Evolutionary conservation across 352 stramenopile species (phyloP), one percentile per base, ranked within the genome.

Genomic region (Globisporangium orthogonon): DNA sequence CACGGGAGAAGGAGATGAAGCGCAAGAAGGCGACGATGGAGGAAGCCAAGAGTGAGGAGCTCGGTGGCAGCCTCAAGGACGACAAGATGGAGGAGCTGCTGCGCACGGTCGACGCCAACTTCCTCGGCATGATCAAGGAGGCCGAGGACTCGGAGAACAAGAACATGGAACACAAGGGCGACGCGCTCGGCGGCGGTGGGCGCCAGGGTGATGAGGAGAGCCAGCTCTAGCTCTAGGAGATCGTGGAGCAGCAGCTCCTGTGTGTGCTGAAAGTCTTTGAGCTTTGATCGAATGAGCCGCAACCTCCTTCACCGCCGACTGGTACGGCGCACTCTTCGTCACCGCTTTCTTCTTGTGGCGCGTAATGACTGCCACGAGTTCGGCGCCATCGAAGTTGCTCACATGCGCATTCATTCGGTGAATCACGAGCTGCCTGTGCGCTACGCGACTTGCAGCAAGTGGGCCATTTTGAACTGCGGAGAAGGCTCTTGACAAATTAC

Each of bases 71-170:
- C 43, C 62, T 78, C 52, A 91, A 95, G 52, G 91, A 98, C 61
- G 89, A 97, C 63, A 94, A 96, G 61, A 98, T 98, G 91, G 93
- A 97, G 69, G 87, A 97, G 59, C 70, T 97, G 33, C 70, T 98
- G 56, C 81, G 89, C 45, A 96, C 89, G 7, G 91, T 98, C 41
- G 92, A 98, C 70, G 91, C 92, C 53, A 94, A 97, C 56, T 98
- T 98, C 71, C 69, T 98, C 15, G 86, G 86, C 28, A 98, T 98
- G 91, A 98, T 98, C 76, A 98, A 98, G 65, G 92, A 98, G 52
- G 89, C 89, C 33, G 92, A 98, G 63, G 92, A 98, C 63, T 91
- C 79, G 58, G 83, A 93, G 57, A 93, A 91, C 65, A 91, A 91
- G 53, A 91, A 89, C 69, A 90, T 90, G 83, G 83, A 92, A 55